Evolutionary conservation across 805 yeast genomes (phyloP), one percentile per base, ranked within the genome.

Genomic region (Cyberlindnera euphorbiae): DNA sequence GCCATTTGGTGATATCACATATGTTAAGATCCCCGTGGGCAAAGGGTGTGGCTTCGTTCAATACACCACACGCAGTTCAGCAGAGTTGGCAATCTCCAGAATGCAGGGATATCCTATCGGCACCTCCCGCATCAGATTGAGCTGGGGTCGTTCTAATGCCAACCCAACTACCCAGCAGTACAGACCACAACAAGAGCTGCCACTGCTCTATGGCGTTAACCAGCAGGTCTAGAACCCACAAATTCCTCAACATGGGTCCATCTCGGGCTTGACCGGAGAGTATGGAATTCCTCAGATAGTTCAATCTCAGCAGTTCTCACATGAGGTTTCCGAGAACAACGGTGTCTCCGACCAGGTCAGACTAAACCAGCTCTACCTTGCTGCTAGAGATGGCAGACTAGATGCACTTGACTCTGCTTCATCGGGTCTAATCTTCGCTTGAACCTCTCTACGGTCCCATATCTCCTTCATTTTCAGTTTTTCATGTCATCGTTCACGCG

Each of bases 61-160:
- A 59, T 88, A 74, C 56, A 74, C 77, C 27, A 75, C 80, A 35
- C 68, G 95, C 39, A 76, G 77, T 29, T 78, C 85, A 47, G 96
- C 96, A 2, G 96, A 89, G 60, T 71, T 71, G 36, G 95, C 96
- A 9, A 83, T 88, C 44, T 68, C 75, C 24, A 82, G 80, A 45
- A 82, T 88, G 94, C 95, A 88, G 61, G 95, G 95, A 8, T 85
- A 78, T 55, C 86, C 87, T 25, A 80, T 88, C 49, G 90, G 89
- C 33, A 88, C 85, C 39, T 80, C 85, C 39, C 71, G 90, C 43
- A 79, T 88, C 32, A 69, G 95, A 49, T 70, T 88, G 39, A 80
- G 90, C 35, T 88, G 96, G 96, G 96, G 96, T 21, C 72, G 87
- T 47, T 75, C 83, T 4, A 51, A 47, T 25, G 39, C 51, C 10